Evolutionary conservation across 768 basidiomycete species (phyloP), one percentile per base, ranked within the genome.

Genomic region (Asterophora lycoperdoides): DNA sequence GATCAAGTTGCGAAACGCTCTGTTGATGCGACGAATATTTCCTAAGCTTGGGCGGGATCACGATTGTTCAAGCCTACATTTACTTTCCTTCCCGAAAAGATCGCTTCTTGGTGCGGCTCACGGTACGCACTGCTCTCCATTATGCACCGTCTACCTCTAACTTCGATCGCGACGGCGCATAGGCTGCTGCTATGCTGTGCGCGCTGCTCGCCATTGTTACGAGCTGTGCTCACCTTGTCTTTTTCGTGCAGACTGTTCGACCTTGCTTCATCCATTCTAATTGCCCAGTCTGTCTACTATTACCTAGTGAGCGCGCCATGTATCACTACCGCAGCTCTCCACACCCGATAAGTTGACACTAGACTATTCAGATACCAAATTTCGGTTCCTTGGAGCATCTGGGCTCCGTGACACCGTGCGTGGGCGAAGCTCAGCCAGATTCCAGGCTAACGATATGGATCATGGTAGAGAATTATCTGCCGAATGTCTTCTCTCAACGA

Each of bases 271-370:
- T 70, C 73, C 1, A 59, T 59, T 18, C 59, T 76, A 10, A 66
- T 73, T 8, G 71, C 70, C 1, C 70, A 75, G 53, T 72, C 72
- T 2, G 60, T 76, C 20, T 74, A 73, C 54, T 71, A 72, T 52
- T 76, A 76, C 49, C 57, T 75, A 45, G 75, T 73, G 41, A 33
- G 61, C 51, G 13, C 2, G 30, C 30, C 8, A 10, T 13, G 4
- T 3, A 13, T 32, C 8, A 32, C 9, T 13, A 23, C n/a, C n/a
- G n/a, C 30, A 32, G 30, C 30, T 9, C 8, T 13, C 30, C 9
- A 32, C 13, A 9, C 30, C 30, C 30, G 13, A 32, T 4, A 2
- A 10, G n/a, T n/a, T n/a, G 30, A 32, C 30, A 15, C 6, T 4
- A 29, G 29, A 8, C 8, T 5, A 32, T 44, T 44, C 39, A 76